Percentiles rank a stretch among this genome's conserved stretches.
These are phyloP conservation scores for Clonostachys chloroleuca DNA, from an alignment of 2,329 filamentous ascomycete species.

Conservation along the genomic window DNA sequence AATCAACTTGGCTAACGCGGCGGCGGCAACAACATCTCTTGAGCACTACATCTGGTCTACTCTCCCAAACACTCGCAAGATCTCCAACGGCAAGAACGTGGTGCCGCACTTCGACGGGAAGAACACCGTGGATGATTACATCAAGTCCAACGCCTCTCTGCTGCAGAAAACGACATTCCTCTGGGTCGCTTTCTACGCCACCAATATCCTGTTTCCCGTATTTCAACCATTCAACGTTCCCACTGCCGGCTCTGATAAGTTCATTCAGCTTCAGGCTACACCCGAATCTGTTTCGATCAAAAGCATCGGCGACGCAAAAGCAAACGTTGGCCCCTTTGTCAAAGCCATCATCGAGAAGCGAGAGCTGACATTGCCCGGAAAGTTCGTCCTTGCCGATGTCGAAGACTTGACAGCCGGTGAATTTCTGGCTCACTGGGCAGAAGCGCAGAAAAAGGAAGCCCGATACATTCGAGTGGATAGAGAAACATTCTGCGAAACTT, in stretches of 20 bases:
- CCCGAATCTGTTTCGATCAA: conserved; percentile 16
- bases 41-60: conserved; percentile 41
- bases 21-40: conserved; percentile 24
- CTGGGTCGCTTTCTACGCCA: conserved; percentile 26
- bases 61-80: conserved; percentile 23
- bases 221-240: conserved; percentile 3
- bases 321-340: conserved; percentile 25
- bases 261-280: conserved; percentile 19
- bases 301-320: conserved; percentile 18
- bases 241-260: conserved; percentile 7
- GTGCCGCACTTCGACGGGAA: conserved; percentile 39
- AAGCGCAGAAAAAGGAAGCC: conserved; percentile 6
- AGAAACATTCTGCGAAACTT: conserved; percentile 13
- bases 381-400: conserved; percentile 17
- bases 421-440: conserved; percentile 20
- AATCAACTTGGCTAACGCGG: conserved; percentile 34
- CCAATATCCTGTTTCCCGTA: conserved; percentile 17
- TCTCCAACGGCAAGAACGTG: conserved; percentile 20
- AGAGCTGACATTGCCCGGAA: conserved; percentile 14
- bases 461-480: not conserved
- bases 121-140: conserved; percentile 29
- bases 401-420: conserved; percentile 15
- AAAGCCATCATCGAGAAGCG: conserved; percentile 21
- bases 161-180: conserved; percentile 32
- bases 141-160: conserved; percentile 20